Evolutionary conservation across 2,329 filamentous ascomycete species (phyloP), one percentile per base, ranked within the genome.

Genomic region (Colletotrichum euphorbiae): DNA sequence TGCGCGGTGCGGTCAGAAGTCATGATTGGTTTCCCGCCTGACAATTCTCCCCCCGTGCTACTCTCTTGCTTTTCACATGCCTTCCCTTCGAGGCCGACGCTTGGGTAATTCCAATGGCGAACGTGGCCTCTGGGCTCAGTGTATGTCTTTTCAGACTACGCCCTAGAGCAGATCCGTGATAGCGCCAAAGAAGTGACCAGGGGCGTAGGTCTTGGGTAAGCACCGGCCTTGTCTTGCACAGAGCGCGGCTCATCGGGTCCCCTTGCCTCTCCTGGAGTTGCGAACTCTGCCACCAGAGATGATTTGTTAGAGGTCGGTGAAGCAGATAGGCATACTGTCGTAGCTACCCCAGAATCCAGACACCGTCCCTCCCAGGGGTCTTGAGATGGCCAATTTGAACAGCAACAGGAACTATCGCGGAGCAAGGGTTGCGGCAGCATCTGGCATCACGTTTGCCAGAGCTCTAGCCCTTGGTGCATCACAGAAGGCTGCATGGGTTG

Each of bases 191-290:
- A 8, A 42, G 15, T 11, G 45, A 42, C 46, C 51, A 64, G 54
- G 64, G 60, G 65, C 54, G 54, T 59, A 59, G 54, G 46, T 46
- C 65, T 68, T 65, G 60, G 36, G 56, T 43, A 40, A n/a, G n/a
- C 36, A 43, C 15, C 45, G 58, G 31, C 19, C 58, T 31, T 9
- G 15, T 17, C 36, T 45, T 31, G 8, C 40, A 13, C 13, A 45
- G 48, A 51, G 24, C 17, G 33, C 45, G 24, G 50, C 50, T 42
- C 45, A 33, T 55, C 9, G 45, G 1, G 28, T n/a, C 42, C 5
- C 59, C 42, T 45, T 57, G 59, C 28, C 45, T 21, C 12, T 38
- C 17, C 36, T 60, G 28, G 36, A 40, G 12, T 38, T 19, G 11
- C 17, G 52, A 17, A 31, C 36, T 24, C 48, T 21, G 51, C 46